Percentiles rank a stretch among this genome's conserved stretches.
These are phyloP conservation scores for Plasmodium gallinaceum DNA, from an alignment of 169 alveolate species.

Conservation along the genomic window DNA sequence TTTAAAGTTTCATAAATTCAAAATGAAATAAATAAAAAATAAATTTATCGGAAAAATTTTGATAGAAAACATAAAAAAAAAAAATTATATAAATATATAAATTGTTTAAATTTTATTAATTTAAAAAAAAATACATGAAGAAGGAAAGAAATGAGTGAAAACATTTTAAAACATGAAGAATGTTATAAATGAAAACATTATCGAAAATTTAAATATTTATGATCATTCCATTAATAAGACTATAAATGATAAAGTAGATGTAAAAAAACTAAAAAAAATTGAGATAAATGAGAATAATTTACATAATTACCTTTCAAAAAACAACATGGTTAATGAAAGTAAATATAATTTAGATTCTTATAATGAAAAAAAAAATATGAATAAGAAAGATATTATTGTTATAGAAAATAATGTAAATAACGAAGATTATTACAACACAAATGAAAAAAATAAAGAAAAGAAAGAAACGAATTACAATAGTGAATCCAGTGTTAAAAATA, in stretches of 20 bases:
- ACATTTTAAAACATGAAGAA: neutral
- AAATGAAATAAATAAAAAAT: too few relatives aligned
- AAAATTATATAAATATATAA: neutral
- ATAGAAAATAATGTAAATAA: neutral
- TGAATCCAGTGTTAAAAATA: too few relatives aligned
- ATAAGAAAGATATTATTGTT: neutral
- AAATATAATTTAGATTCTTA: neutral
- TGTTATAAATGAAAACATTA: neutral
- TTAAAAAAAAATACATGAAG: too few relatives aligned
- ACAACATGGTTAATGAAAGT: neutral
- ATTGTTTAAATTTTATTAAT: neutral
- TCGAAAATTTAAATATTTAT: neutral
- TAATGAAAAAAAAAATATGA: neutral
- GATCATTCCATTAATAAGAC: neutral
- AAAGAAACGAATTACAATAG: neutral
- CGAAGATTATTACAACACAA: neutral
- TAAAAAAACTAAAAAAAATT: neutral
- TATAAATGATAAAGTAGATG: neutral
- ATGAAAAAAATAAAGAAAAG: neutral
- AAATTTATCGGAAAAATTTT: too few relatives aligned
- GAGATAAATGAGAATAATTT: constrained; percentile 9
- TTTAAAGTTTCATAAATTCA: too few relatives aligned
- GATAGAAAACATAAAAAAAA: too few relatives aligned
- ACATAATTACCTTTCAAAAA: neutral
- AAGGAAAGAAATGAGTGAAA: neutral